Evolutionary conservation across 1,284 basidiomycete genomes (phyloP), one percentile per base, ranked within the genome.

Genomic region (Pulveroboletus sp.): DNA sequence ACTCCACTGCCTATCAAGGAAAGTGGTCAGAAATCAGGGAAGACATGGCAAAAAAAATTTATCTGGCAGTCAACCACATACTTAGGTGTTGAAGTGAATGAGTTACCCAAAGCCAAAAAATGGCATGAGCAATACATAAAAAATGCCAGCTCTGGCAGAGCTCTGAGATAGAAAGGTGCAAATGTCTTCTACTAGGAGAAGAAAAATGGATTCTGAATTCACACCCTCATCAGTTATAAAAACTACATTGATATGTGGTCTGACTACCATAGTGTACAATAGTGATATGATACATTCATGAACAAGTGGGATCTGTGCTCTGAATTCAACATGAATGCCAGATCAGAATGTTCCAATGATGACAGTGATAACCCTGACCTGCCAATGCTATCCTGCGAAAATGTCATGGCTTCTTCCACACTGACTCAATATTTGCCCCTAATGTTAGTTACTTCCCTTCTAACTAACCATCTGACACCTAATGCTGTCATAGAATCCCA

Each of bases 241-340:
- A 35, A 35, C 24, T 46, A 31, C 17, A 42, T 5, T 3, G 17
- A 29, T 5, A 15, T 46, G 29, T 56, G 54, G 49, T 2, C 5
- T 2, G 8, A 47, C 6, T 56, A 52, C n/a, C 25, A 25, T 15
- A 22, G 40, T 3, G 8, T 5, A 12, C 55, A 52, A 43, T 20
- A 12, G 11, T 22, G 11, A 22, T 56, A 56, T 48, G 49, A 52
- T 8, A 1, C 20, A 4, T 56, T 46, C 18, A 12, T 11, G 7
- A 36, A 56, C 10, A 20, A 56, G 33, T 56, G 55, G 49, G 40
- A 56, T 43, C 4, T 56, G 6, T 56, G 49, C 31, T n/a, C 26
- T 28, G 24, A 56, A 25, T 52, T 56, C 15, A 31, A 52, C 9
- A 1, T 25, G 5, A 20, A 42, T 36, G 31, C 25, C 3, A 39